These are phyloP conservation scores for Morella rubra DNA, from an alignment of 306 rosid species.

Conservation along the genomic window DNA sequence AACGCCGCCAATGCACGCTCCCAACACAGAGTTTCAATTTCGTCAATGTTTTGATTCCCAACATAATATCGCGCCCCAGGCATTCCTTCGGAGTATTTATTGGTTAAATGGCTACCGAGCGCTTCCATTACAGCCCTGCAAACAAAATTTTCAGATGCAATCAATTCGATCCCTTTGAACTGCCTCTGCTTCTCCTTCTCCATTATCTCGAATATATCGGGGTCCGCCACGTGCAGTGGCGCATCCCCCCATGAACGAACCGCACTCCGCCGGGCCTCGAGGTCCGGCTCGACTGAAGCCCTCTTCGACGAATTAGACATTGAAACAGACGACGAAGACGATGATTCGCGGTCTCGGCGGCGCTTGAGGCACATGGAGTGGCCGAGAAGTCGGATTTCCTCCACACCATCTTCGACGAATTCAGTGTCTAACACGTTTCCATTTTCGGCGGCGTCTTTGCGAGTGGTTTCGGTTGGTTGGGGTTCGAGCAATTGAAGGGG, in stretches of 20 bases:
- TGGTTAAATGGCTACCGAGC: constrained; percentile 85
- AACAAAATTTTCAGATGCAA: constrained; percentile 90
- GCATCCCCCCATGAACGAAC: constrained; percentile 78
- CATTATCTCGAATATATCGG: constrained; percentile 63
- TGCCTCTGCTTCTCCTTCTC: constrained; percentile 84
- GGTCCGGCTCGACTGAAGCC: constrained; percentile 45
- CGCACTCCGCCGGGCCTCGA: constrained; percentile 52
- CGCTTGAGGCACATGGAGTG: constrained; percentile 88
- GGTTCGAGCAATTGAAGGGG: constrained; percentile 78
- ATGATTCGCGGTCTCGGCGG: constrained; percentile 62
- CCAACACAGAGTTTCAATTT: constrained; percentile 74
- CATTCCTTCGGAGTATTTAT: constrained; percentile 92
- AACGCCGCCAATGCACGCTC: constrained; percentile 82
- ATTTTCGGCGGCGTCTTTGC: constrained; percentile 8
- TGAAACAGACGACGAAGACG: constrained; percentile 36
- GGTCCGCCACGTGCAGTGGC: constrained; percentile 61
- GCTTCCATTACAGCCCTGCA: constrained; percentile 91
- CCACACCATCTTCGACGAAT: constrained; percentile 47
- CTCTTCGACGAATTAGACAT: constrained; percentile 27
- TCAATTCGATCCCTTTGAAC: constrained; percentile 73
- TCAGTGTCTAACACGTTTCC: constrained; percentile 27
- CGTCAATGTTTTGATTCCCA: constrained; percentile 82
- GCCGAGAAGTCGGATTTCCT: constrained; percentile 80
- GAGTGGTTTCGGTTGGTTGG: constrained; percentile 30
- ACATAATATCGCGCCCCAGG: constrained; percentile 81